Conservation (phyloP, 2,329 filamentous ascomycete genomes). For the Colletotrichum plurivorum region DNA sequence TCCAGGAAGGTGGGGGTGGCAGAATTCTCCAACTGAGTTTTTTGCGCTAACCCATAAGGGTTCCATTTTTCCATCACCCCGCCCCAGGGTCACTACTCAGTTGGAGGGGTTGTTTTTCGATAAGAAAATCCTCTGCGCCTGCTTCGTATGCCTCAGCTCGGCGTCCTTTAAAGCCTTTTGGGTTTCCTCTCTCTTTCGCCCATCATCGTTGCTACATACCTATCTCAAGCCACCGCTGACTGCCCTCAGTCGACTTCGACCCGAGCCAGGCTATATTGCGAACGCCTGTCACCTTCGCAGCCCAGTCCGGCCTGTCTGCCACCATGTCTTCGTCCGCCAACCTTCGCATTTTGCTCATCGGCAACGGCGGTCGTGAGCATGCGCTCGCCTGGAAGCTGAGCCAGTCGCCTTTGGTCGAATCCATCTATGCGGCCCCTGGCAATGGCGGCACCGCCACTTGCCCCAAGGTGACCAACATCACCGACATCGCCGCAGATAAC, state of each 20-base stretch:
- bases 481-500: slow-evolving; percentile 63
- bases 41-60: slow-evolving; percentile 20
- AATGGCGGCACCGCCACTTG: slow-evolving; percentile 77
- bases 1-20: slow-evolving; percentile 30
- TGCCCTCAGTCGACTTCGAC: no score
- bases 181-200: no score
- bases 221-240: no score
- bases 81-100: slow-evolving; percentile 16
- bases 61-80: slow-evolving; percentile 19
- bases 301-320: background rate
- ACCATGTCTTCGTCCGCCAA: slow-evolving; percentile 21
- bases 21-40: slow-evolving; percentile 27
- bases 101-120: slow-evolving; percentile 33
- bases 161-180: no score
- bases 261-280: no score
- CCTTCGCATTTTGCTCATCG: slow-evolving; percentile 72
- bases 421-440: slow-evolving; percentile 69
- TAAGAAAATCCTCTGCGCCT: slow-evolving; percentile 29
- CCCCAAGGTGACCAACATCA: slow-evolving; percentile 71
- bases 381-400: slow-evolving; percentile 82
- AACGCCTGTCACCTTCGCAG: no score
- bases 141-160: slow-evolving; percentile 1
- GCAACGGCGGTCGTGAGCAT: slow-evolving; percentile 83
- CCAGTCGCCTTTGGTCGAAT: slow-evolving; percentile 73
- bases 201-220: no score